Percentiles rank a stretch among this genome's conserved stretches.
phyloP scores from a whole-genome alignment of 2,329 filamentous ascomycete genomes.

The Trichoderma simmonsii region DNA sequence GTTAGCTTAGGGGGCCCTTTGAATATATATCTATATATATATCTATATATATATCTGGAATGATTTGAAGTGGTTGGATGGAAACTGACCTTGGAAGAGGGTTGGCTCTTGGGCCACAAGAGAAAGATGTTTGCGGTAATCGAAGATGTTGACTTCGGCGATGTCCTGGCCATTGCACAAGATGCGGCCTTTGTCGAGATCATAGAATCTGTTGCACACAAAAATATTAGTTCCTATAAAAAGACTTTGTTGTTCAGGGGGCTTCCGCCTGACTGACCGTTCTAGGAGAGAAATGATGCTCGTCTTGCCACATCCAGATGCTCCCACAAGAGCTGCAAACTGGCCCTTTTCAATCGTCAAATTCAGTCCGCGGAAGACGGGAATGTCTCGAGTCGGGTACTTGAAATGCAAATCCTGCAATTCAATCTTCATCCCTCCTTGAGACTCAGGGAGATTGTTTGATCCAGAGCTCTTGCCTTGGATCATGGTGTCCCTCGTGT shows the following conservation, averaged over 20 bases:
- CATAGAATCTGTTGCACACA: slow-evolving; percentile 59
- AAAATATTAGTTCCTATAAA: neutral
- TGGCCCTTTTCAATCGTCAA: slow-evolving; percentile 65
- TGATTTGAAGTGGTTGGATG: too few relatives aligned
- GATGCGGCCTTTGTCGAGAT: slow-evolving; percentile 61
- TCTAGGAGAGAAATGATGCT: slow-evolving; percentile 65
- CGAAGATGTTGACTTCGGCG: slow-evolving; percentile 52
- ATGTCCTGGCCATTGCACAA: slow-evolving; percentile 62
- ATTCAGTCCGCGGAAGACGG: slow-evolving; percentile 59
- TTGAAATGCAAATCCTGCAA: slow-evolving; percentile 56
- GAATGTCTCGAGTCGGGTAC: slow-evolving; percentile 56
- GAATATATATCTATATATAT: too few relatives aligned
- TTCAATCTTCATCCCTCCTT: slow-evolving; percentile 55
- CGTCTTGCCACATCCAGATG: slow-evolving; percentile 70
- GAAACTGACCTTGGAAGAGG: slow-evolving; percentile 58
- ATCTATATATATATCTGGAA: too few relatives aligned
- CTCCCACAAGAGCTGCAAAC: slow-evolving; percentile 67
- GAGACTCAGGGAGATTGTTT: slow-evolving; percentile 42
- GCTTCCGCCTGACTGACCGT: slow-evolving; percentile 28
- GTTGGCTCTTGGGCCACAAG: slow-evolving; percentile 74
- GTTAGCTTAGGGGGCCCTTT: neutral
- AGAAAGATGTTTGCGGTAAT: slow-evolving; percentile 63
- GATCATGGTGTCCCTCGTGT: slow-evolving; percentile 45
- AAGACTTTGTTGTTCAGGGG: neutral
- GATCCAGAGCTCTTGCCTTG: slow-evolving; percentile 30